phyloP scores from a whole-genome alignment of 257 asterid species.

The Dorcoceras hygrometricum region DNA sequence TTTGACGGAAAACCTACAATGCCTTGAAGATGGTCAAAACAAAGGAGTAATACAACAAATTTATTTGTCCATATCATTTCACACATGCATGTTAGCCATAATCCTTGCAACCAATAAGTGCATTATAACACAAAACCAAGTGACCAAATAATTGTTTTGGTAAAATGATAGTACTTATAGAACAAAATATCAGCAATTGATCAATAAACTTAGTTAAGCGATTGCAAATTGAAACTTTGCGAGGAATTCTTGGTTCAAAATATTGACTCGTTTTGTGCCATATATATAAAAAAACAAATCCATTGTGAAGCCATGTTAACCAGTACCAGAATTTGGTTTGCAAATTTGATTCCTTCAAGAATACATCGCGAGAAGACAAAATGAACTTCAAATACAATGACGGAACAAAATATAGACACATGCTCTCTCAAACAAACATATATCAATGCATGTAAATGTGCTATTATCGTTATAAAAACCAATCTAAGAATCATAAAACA shows the following conservation, averaged over 20 bases:
- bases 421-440: no score
- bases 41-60: slow-evolving; percentile 9
- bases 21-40: slow-evolving; percentile 14
- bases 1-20: slow-evolving; percentile 9
- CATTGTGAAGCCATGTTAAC: not conserved
- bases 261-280: not conserved
- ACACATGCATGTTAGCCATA: not conserved
- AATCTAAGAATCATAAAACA: slow-evolving; percentile 14
- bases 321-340: slow-evolving; percentile 1
- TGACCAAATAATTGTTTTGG: not conserved
- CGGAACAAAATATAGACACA: not conserved
- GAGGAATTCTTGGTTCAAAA: not conserved
- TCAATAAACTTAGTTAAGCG: not conserved
- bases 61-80: not conserved
- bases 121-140: not conserved
- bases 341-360: slow-evolving; percentile 10
- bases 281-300: not conserved
- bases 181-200: not conserved
- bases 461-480: slow-evolving; percentile 5
- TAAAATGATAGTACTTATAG: not conserved
- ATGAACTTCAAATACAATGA: slow-evolving; percentile 10
- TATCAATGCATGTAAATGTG: not conserved
- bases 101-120: not conserved
- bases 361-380: not conserved
- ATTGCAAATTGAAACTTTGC: not conserved